These are phyloP conservation scores for Coniferiporia weirii DNA, from an alignment of 1,284 basidiomycete species.

Conservation along the genomic window DNA sequence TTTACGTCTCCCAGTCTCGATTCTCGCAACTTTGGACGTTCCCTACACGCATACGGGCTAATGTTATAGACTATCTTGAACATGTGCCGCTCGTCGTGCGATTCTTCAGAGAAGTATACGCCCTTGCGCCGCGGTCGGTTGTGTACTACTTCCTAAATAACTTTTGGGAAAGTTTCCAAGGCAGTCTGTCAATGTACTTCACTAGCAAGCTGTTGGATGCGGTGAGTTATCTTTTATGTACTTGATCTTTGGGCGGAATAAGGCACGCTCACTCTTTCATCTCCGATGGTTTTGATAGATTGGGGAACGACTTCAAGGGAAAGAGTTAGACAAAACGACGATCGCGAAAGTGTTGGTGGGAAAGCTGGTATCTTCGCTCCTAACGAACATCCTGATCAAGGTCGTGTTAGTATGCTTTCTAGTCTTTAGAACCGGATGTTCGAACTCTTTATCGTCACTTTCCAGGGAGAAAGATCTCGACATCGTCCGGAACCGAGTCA, in stretches of 20 bases:
- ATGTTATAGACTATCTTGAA: not conserved
- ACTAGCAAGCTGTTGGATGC: slow-evolving; percentile 8
- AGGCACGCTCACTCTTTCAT: not conserved
- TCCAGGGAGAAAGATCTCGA: not conserved
- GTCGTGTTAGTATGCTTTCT: not conserved
- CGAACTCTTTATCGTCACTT: not conserved
- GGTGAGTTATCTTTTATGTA: not conserved
- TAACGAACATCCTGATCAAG: not conserved
- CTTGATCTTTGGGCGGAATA: not conserved
- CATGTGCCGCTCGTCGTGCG: not conserved
- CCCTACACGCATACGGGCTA: not conserved
- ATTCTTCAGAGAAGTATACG: slow-evolving; percentile 2
- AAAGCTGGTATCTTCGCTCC: not conserved
- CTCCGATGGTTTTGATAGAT: not conserved
- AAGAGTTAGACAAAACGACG: not conserved
- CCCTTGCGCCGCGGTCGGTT: slow-evolving; percentile 1
- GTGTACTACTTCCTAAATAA: not conserved
- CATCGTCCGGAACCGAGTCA: slow-evolving; percentile 2
- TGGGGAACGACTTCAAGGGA: not conserved
- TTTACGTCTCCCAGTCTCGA: not conserved
- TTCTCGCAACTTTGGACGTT: not conserved
- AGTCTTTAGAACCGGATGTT: not conserved
- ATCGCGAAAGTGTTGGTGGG: not conserved
- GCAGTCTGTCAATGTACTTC: slow-evolving; percentile 1
- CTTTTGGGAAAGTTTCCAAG: slow-evolving; percentile 4